These are phyloP conservation scores for Rusavskia elegans DNA, from an alignment of 495 filamentous ascomycete species.

Conservation along the genomic window DNA sequence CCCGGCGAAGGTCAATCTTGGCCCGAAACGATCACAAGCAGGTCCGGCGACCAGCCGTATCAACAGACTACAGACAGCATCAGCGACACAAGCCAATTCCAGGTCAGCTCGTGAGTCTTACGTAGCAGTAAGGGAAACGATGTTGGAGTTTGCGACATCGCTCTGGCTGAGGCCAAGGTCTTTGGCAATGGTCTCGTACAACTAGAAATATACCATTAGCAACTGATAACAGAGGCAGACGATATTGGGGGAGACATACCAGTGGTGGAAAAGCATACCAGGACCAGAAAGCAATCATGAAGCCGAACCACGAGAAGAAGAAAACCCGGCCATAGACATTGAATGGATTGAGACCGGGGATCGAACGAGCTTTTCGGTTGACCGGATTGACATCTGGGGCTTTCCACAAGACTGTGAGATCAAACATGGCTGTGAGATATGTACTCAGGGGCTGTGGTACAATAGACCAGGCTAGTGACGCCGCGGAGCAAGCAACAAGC, in stretches of 20 bases:
- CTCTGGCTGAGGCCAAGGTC: slow-evolving; percentile 55
- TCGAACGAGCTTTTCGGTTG: slow-evolving; percentile 63
- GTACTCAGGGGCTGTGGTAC: background rate
- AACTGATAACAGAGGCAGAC: background rate
- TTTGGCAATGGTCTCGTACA: slow-evolving; percentile 58
- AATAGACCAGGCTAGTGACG: background rate
- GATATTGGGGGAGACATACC: slow-evolving; percentile 29
- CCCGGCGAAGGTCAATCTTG: slow-evolving; percentile 64
- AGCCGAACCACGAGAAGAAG: slow-evolving; percentile 89
- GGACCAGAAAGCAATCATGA: slow-evolving; percentile 90
- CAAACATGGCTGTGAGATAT: slow-evolving; percentile 6
- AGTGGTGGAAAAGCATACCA: slow-evolving; percentile 78
- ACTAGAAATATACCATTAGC: slow-evolving; percentile 22
- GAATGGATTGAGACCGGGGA: slow-evolving; percentile 68
- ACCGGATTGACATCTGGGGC: slow-evolving; percentile 54
- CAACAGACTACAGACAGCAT: slow-evolving; percentile 38
- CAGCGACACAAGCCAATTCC: slow-evolving; percentile 2
- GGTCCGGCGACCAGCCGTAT: slow-evolving; percentile 74
- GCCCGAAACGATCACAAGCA: slow-evolving; percentile 71
- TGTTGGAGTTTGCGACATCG: slow-evolving; percentile 85
- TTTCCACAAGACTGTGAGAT: slow-evolving; percentile 34
- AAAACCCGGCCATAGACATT: slow-evolving; percentile 79
- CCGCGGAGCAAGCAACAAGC: background rate
- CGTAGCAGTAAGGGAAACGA: slow-evolving; percentile 75
- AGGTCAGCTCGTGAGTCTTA: slow-evolving; percentile 17